Percentiles rank a stretch among this genome's conserved stretches.
Evolutionary conservation across 176 grass and related monocot species (phyloP).

Genomic region (Oryza longistaminata): DNA sequence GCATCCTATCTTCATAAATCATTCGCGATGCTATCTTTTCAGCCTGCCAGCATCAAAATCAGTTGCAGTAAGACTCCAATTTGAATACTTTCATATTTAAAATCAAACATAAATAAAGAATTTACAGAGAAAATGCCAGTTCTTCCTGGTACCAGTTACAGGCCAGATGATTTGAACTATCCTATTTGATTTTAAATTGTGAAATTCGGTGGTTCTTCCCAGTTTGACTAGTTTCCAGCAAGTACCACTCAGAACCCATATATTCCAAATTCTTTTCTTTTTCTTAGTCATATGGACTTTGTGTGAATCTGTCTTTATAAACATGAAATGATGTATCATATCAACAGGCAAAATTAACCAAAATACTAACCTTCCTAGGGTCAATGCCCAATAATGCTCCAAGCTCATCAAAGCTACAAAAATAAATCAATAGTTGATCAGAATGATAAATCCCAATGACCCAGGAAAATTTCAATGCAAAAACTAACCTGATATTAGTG

Average conservation of each 20-base stretch:
- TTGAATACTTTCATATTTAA: background rate
- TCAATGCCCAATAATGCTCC: slow-evolving; percentile 94
- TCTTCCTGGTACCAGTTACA: background rate
- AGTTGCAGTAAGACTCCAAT: background rate
- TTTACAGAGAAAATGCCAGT: background rate
- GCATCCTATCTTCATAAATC: slow-evolving; percentile 98
- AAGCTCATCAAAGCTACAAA: slow-evolving; percentile 87
- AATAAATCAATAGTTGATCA: slow-evolving; percentile 26
- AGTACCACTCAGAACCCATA: background rate
- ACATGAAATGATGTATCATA: background rate
- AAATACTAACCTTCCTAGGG: slow-evolving; percentile 72
- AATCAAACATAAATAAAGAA: background rate
- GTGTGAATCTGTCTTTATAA: background rate
- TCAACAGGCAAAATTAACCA: background rate
- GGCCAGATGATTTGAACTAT: background rate
- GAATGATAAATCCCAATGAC: slow-evolving; percentile 29
- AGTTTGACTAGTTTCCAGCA: background rate
- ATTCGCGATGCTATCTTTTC: slow-evolving; percentile 98
- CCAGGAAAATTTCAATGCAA: background rate
- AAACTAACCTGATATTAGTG: slow-evolving; percentile 89
- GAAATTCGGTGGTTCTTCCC: background rate
- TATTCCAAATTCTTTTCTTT: background rate
- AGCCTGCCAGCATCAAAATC: slow-evolving; percentile 52
- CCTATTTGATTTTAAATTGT: background rate
- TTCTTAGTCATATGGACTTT: background rate